phyloP scores from a whole-genome alignment of 768 basidiomycete species.

The Lentinula guzmanii region DNA sequence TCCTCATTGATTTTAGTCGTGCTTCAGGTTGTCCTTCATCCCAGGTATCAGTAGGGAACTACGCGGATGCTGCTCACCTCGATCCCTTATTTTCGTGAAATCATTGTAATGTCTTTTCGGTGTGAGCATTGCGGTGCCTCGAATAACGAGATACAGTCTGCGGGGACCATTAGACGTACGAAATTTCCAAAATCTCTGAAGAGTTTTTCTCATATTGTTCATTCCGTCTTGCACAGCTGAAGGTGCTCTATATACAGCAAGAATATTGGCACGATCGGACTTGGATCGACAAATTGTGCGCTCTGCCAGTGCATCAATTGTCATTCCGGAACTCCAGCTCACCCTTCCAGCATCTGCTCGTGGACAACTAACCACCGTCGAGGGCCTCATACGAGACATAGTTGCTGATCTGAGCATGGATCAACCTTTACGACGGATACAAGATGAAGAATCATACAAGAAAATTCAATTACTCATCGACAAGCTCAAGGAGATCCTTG shows the following conservation, averaged over 20 bases:
- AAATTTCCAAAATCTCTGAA: constrained; percentile 17
- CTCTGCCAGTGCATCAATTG: constrained; percentile 73
- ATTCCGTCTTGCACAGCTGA: constrained; percentile 51
- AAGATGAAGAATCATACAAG: constrained; percentile 63
- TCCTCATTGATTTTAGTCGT: neutral
- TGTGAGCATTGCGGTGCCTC: constrained; percentile 87
- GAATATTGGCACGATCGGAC: constrained; percentile 68
- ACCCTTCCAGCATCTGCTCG: constrained; percentile 80
- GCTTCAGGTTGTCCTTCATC: neutral
- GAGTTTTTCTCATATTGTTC: neutral
- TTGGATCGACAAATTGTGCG: constrained; percentile 93
- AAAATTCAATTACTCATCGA: constrained; percentile 77
- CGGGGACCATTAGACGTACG: constrained; percentile 75
- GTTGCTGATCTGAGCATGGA: constrained; percentile 72
- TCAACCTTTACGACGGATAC: constrained; percentile 78
- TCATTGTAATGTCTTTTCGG: constrained; percentile 94
- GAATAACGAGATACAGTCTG: constrained; percentile 95
- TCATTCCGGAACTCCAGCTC: constrained; percentile 83
- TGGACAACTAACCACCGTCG: constrained; percentile 95
- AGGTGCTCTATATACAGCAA: constrained; percentile 76
- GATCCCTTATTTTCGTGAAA: constrained; percentile 93
- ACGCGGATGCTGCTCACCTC: constrained; percentile 87
- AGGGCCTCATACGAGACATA: constrained; percentile 84
- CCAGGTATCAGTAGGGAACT: constrained; percentile 54
- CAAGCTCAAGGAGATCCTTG: constrained; percentile 57